Evolutionary conservation across 2,329 filamentous ascomycete genomes (phyloP).

Genomic region (Didymellaceae sp.): DNA sequence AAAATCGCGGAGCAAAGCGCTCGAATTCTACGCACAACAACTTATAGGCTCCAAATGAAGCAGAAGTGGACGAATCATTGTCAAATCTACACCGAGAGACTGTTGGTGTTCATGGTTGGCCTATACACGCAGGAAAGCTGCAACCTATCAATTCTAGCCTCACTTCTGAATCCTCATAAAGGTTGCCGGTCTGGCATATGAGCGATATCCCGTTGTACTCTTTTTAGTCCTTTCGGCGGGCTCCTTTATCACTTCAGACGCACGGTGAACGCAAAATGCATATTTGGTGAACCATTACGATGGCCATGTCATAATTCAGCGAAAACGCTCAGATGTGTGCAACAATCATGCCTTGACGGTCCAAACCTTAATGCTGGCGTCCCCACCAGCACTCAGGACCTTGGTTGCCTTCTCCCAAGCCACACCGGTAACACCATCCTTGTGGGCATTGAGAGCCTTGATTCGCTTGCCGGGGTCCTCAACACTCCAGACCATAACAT

Average conservation of each 20-base stretch:
- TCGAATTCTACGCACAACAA: neutral
- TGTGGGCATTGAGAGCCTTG: conserved; percentile 87
- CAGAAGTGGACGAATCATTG: no score
- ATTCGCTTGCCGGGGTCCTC: conserved; percentile 81
- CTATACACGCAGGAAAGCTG: no score
- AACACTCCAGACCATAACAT: conserved; percentile 91
- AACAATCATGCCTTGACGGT: conserved; percentile 40
- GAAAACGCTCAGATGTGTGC: neutral
- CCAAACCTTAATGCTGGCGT: conserved; percentile 94
- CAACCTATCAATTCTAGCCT: neutral
- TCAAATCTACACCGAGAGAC: neutral
- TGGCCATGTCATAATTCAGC: neutral
- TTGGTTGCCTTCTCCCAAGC: conserved; percentile 72
- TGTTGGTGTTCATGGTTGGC: no score
- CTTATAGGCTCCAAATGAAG: neutral
- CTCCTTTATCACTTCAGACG: neutral
- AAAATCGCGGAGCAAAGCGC: neutral
- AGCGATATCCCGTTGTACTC: neutral
- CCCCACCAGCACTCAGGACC: conserved; percentile 81
- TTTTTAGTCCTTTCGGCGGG: neutral
- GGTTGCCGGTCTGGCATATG: conserved; percentile 1
- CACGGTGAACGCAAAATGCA: conserved; percentile 9
- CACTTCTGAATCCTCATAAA: neutral
- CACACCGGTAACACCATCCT: conserved; percentile 91
- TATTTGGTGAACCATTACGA: conserved; percentile 3